Evolutionary conservation across 768 basidiomycete genomes (phyloP), one percentile per base, ranked within the genome.

Genomic region (Russula vinacea): DNA sequence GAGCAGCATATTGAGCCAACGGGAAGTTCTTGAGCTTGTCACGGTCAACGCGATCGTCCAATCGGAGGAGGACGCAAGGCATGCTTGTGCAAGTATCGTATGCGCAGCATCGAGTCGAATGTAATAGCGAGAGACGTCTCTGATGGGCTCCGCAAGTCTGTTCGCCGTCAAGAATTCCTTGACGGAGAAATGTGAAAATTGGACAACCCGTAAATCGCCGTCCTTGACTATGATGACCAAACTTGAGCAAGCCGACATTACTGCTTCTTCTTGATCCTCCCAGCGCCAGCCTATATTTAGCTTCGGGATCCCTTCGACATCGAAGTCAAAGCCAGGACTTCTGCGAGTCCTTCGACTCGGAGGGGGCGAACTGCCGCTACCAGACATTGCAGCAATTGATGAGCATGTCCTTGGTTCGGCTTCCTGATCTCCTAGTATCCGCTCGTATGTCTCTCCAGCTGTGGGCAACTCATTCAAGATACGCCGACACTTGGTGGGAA

Each of bases 241-340:
- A 37, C 45, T 58, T 16, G 57, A 58, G 24, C 57, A 58, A 10
- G 45, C 35, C 33, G 57, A 58, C 47, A 47, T 37, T 22, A 58
- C 47, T 4, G 57, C 45, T 2, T 49, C 22, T 49, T 49, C 44
- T 24, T 47, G 57, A 26, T 58, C 33, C 16, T 39, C 45, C 45
- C 45, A 49, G 8, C 35, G 35, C 57, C 57, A 58, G 14, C 8
- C 33, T 14, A 17, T 26, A 44, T 56, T 56, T 17, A 56, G 17
- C 13, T 29, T 56, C 17, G 40, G 40, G 10, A 11, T 44, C 39
- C 40, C 56, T 35, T 35, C 35, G 1, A 7, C 35, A 1, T 10
- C 10, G 35, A 35, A 35, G 10, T 35, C 35, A 35, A 35, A 35
- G 35, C 35, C 10, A 35, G 35, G 35, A 35, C 3, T 35, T 35